phyloP scores from a whole-genome alignment of 2,329 filamentous ascomycete species.

The Orbilia ellipsospora region DNA sequence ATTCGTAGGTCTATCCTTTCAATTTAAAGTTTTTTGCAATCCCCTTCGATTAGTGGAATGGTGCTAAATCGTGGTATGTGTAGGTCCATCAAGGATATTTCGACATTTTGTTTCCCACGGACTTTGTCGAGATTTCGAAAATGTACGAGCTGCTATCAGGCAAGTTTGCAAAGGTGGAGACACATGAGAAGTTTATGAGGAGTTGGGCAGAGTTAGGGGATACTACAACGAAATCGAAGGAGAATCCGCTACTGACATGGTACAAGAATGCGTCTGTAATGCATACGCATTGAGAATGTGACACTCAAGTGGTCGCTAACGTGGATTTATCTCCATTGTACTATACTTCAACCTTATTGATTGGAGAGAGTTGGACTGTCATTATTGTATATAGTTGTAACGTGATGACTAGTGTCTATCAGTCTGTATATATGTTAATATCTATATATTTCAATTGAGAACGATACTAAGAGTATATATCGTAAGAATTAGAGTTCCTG shows the following conservation, averaged over 20 bases:
- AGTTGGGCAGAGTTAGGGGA: slow-evolving; percentile 91
- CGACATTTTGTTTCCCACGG: slow-evolving; percentile 97
- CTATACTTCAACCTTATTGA: too few relatives aligned
- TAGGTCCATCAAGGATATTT: slow-evolving; percentile 98
- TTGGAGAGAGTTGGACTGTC: too few relatives aligned
- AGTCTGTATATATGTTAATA: too few relatives aligned
- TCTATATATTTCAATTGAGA: too few relatives aligned
- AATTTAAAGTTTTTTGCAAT: slow-evolving; percentile 16
- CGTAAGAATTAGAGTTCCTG: too few relatives aligned
- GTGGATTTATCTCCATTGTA: too few relatives aligned
- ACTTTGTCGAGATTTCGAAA: slow-evolving; percentile 89
- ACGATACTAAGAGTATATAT: too few relatives aligned
- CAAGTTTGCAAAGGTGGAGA: slow-evolving; percentile 83
- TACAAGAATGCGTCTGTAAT: slow-evolving; percentile 96
- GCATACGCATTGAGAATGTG: slow-evolving; percentile 75
- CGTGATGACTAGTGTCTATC: too few relatives aligned
- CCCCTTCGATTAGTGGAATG: neutral
- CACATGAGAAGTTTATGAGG: slow-evolving; percentile 89
- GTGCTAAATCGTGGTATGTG: slow-evolving; percentile 12
- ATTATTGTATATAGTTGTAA: too few relatives aligned
- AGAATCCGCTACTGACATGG: slow-evolving; percentile 91
- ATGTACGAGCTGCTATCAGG: slow-evolving; percentile 88
- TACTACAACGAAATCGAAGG: slow-evolving; percentile 86
- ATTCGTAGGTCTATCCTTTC: slow-evolving; percentile 71
- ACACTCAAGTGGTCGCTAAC: neutral